A percentile compares a stretch with the other conserved stretches of the same genome.
Conservation (phyloP, 352 stramenopile genomes). For the Detonula confervacea region DNA sequence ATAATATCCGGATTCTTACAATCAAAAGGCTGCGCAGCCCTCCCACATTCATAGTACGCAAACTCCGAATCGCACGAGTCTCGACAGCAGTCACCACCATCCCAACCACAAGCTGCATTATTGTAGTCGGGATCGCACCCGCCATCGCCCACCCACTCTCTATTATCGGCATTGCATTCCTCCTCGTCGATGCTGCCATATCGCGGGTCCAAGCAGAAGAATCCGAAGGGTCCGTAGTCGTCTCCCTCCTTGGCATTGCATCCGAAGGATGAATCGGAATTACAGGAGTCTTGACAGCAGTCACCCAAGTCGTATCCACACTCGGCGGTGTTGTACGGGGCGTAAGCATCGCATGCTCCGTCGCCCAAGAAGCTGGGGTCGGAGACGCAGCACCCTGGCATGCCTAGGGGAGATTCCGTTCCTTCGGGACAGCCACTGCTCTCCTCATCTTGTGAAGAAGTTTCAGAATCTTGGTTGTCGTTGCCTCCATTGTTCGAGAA, state of each 20-base stretch:
- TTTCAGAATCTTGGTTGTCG: no score
- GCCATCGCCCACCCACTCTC: conserved; percentile 48
- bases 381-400: conserved; percentile 40
- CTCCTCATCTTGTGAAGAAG: no score
- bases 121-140: conserved; percentile 46
- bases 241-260: conserved; percentile 39
- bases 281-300: conserved; percentile 54
- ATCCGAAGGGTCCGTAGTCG: conserved; percentile 47
- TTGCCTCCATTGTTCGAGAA: not conserved
- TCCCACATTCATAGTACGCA: conserved; percentile 27
- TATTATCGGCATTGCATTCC: conserved; percentile 26
- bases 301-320: conserved; percentile 61
- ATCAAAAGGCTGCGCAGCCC: conserved; percentile 25
- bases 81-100: conserved; percentile 49
- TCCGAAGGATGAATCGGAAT: conserved; percentile 30
- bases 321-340: conserved; percentile 55
- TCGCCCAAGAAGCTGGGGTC: conserved; percentile 40
- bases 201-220: conserved; percentile 36
- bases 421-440: conserved; percentile 10
- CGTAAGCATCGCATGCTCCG: conserved; percentile 38
- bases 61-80: conserved; percentile 26
- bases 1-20: conserved; percentile 37
- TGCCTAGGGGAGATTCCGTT: not conserved
- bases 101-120: conserved; percentile 38
- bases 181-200: conserved; percentile 26